Percentiles rank a stretch among this genome's conserved stretches.
Evolutionary conservation across 2,329 filamentous ascomycete genomes (phyloP).

Genomic region (Macrophomina phaseolina): DNA sequence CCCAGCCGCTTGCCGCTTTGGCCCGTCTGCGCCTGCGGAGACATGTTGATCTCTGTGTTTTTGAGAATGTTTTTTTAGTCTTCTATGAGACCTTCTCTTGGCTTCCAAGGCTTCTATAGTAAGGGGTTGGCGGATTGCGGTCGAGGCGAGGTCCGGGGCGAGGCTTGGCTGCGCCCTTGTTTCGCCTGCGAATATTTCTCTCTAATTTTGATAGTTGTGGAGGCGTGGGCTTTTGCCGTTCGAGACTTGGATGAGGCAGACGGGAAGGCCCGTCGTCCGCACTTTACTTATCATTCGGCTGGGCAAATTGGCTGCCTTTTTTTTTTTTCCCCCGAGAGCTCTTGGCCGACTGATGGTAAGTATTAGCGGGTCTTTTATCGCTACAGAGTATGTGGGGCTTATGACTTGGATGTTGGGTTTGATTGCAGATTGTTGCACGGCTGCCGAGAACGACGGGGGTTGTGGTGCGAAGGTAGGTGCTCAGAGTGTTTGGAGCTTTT

Average conservation of each 20-base stretch:
- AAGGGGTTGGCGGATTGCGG: neutral
- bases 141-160: neutral
- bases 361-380: neutral
- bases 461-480: neutral
- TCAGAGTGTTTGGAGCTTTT: too few relatives aligned
- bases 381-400: neutral
- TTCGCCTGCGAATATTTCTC: neutral
- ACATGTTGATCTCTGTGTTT: too few relatives aligned
- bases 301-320: too few relatives aligned
- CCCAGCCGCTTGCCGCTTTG: neutral
- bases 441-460: conserved; percentile 5
- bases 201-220: neutral
- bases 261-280: neutral
- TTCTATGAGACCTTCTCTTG: neutral
- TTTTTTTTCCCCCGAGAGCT: neutral
- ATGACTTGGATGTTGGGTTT: neutral
- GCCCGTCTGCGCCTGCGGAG: neutral
- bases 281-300: neutral
- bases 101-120: neutral
- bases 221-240: too few relatives aligned
- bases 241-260: neutral
- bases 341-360: neutral
- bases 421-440: neutral
- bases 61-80: too few relatives aligned
- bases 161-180: neutral